Conservation (phyloP, 2,329 filamentous ascomycete genomes). For the Taxawa tesnikishii region DNA sequence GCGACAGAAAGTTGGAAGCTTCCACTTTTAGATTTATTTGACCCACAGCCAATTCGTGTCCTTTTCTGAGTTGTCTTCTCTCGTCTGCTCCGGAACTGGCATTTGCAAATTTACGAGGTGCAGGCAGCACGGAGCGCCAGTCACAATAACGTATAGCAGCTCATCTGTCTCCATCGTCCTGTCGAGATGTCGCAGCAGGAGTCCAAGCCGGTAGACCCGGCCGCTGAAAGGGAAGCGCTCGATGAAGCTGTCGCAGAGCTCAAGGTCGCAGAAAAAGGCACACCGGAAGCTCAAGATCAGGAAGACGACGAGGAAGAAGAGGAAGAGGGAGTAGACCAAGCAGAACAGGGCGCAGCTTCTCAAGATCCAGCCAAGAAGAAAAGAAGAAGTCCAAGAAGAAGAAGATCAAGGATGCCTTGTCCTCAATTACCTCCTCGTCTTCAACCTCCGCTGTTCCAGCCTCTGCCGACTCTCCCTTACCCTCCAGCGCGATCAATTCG, state of each 20-base stretch:
- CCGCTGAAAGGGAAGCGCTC: constrained; percentile 32
- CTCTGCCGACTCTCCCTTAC: constrained; percentile 6
- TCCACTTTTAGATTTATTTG: too few relatives aligned
- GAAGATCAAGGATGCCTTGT: constrained; percentile 33
- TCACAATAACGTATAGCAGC: too few relatives aligned
- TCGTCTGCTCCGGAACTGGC: too few relatives aligned
- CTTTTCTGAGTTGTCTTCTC: too few relatives aligned
- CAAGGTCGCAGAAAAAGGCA: constrained; percentile 24
- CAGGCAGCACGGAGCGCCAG: too few relatives aligned
- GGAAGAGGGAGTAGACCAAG: not conserved
- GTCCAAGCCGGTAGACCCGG: constrained; percentile 48
- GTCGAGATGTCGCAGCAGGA: constrained; percentile 48
- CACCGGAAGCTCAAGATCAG: constrained; percentile 16
- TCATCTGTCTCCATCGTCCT: too few relatives aligned
- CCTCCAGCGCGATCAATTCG: constrained; percentile 5
- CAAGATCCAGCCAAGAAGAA: constrained; percentile 37
- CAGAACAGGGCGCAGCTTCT: not conserved
- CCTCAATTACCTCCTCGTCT: constrained; percentile 5
- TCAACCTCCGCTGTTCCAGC: constrained; percentile 6
- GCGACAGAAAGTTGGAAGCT: too few relatives aligned
- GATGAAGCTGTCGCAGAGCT: constrained; percentile 32
- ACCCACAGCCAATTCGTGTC: too few relatives aligned
- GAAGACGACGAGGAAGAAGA: constrained; percentile 6
- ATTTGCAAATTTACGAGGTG: too few relatives aligned
- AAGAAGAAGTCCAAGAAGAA: constrained; percentile 51